Base-by-base conservation (phyloP, 2,329 filamentous ascomycete species). In the Ilyonectria sp. region DNA sequence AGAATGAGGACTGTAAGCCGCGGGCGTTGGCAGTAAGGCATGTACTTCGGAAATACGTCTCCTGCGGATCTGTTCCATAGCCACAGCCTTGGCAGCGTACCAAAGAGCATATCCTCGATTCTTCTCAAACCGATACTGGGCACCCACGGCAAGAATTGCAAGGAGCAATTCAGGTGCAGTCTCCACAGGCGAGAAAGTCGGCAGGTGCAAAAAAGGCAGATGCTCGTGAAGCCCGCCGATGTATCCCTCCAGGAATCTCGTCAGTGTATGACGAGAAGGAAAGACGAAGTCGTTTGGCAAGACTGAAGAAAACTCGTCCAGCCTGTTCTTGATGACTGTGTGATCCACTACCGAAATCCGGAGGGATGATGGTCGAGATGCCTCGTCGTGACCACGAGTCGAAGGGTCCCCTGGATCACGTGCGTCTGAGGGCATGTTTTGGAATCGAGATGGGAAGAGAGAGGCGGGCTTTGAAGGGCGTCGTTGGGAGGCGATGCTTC, bases 191-290 rank as follows among this genome's bases (percentile, higher is more conserved):
- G 85, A 84, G 53, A 93, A 83, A 0, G 91, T 93, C 0, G 92
- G 89, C 6, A 93, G 81, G 75, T 94, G 92, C 31, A 94, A 82
- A 68, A 93, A 86, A 0, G 86, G 86, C 0, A 88, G 75, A 67
- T 87, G 84, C 59, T 87, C 85, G 62, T 88, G 86, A 65, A 93
- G 93, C 0, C 91, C 91, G 65, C 86, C 88, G 60, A 93, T 87
- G 72, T 93, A 94, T 1, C 91, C 91, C 65, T 92, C 90, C 35
- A 93, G 79, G 69, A 93, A 93, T 37, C 92, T 82, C 3, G 89
- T 90, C 31, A 93, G 77, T 0, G 92, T 92, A 71, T 93, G 87
- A 3, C 91, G 86, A 5, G 91, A 93, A 1, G 92, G 91, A 56
- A 93, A 87, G 3, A 89, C 85, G 70, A 93, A 93, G 71, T 90